phyloP scores from a whole-genome alignment of 371 early-diverging fungal genomes.

The Basidiobolus meristosporus region DNA sequence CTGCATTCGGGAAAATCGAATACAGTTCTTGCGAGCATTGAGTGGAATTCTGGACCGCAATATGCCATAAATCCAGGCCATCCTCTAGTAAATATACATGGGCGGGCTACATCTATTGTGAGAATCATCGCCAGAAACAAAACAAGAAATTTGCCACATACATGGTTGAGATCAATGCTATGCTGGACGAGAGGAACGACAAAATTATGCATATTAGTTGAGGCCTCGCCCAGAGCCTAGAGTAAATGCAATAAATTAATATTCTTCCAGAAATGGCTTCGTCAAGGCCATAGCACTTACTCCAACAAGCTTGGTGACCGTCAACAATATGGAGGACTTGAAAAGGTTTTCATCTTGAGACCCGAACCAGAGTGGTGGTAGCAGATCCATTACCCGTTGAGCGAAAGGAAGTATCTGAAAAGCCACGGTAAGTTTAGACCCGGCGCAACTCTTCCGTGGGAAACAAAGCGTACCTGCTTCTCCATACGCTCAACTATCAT shows the following conservation, averaged over 20 bases:
- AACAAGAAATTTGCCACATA: slow-evolving; percentile 7
- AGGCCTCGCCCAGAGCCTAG: slow-evolving; percentile 48
- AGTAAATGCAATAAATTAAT: not conserved
- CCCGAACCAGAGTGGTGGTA: slow-evolving; percentile 70
- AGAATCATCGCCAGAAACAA: not conserved
- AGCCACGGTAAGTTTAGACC: not conserved
- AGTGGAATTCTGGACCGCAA: slow-evolving; percentile 43
- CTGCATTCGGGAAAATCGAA: slow-evolving; percentile 34
- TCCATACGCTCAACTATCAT: slow-evolving; percentile 63
- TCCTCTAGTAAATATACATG: slow-evolving; percentile 77
- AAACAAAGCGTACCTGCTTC: slow-evolving; percentile 17
- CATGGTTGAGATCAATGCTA: slow-evolving; percentile 35
- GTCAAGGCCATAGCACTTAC: slow-evolving; percentile 14
- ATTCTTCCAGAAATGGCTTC: not conserved
- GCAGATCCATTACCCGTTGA: slow-evolving; percentile 36
- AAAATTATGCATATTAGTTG: slow-evolving; percentile 42
- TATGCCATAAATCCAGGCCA: slow-evolving; percentile 71
- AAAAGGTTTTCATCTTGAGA: slow-evolving; percentile 51
- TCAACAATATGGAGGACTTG: slow-evolving; percentile 52
- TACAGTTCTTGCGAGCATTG: slow-evolving; percentile 23
- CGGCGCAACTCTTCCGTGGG: not conserved
- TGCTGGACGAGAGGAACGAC: slow-evolving; percentile 54
- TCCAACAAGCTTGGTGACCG: slow-evolving; percentile 51
- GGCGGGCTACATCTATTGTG: slow-evolving; percentile 23
- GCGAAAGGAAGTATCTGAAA: slow-evolving; percentile 49